These are phyloP conservation scores for Platanthera guangdongensis DNA, from an alignment of 106 monocot genomes.

Conservation along the genomic window DNA sequence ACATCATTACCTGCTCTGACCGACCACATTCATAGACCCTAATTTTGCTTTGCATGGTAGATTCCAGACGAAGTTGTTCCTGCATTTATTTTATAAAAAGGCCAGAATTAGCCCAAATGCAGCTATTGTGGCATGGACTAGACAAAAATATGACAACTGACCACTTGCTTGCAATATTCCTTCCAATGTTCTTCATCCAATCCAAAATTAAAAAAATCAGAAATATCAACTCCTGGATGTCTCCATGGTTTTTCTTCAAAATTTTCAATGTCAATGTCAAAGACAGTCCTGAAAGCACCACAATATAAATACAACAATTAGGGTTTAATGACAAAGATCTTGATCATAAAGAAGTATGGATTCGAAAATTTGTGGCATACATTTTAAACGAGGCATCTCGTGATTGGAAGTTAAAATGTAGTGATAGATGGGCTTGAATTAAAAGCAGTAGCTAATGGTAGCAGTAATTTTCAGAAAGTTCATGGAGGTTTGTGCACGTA, in stretches of 20 bases:
- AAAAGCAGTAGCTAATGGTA: neutral
- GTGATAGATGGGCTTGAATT: neutral
- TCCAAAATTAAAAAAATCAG: slow-evolving; percentile 94
- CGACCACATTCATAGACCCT: slow-evolving; percentile 95
- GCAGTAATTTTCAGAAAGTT: neutral
- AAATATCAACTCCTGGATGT: slow-evolving; percentile 74
- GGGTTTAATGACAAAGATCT: neutral
- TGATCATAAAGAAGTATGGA: neutral
- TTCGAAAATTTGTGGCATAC: neutral
- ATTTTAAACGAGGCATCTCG: neutral
- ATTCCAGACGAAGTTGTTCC: slow-evolving; percentile 86
- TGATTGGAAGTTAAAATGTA: neutral
- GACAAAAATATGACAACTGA: slow-evolving; percentile 16
- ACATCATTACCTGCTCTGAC: slow-evolving; percentile 59
- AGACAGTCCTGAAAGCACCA: slow-evolving; percentile 65
- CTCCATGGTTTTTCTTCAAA: slow-evolving; percentile 98
- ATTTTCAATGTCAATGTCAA: slow-evolving; percentile 83
- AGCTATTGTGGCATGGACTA: neutral
- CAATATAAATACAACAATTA: slow-evolving; percentile 3
- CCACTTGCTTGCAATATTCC: slow-evolving; percentile 76
- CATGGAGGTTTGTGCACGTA: no score
- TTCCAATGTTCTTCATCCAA: slow-evolving; percentile 90
- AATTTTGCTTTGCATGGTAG: slow-evolving; percentile 97
- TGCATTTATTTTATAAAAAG: slow-evolving; percentile 19
- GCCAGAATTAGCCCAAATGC: slow-evolving; percentile 2